Percentiles rank a stretch among this genome's conserved stretches.
phyloP scores from a whole-genome alignment of 257 asterid genomes.

The Solanum habrochaites region DNA sequence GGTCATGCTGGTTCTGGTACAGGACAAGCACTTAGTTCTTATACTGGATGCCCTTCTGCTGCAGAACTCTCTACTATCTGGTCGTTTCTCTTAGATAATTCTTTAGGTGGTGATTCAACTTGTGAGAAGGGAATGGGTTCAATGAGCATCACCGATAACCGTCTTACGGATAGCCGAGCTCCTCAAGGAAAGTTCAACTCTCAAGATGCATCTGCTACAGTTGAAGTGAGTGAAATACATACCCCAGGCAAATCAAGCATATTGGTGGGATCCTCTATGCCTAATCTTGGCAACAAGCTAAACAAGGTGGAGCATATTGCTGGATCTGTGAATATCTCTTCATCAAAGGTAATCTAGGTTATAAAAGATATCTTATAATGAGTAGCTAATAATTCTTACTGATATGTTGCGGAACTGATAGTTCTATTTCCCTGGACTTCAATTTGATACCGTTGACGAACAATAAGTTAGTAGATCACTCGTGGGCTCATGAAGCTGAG shows the following conservation, averaged over 20 bases:
- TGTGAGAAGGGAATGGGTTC: conserved; percentile 12
- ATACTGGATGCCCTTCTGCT: conserved; percentile 64
- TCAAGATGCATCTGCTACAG: not conserved
- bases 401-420: not conserved
- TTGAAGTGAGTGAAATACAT: not conserved
- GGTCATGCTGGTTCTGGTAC: conserved; percentile 20
- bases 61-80: conserved; percentile 54
- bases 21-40: conserved; percentile 31
- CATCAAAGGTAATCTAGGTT: not conserved
- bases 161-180: not conserved
- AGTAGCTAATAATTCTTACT: not conserved
- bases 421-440: not conserved
- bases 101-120: not conserved
- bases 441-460: not conserved
- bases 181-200: not conserved
- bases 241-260: not conserved
- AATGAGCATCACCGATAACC: conserved; percentile 1
- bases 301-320: not conserved
- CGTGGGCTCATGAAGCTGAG: not conserved
- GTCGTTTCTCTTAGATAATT: conserved; percentile 12
- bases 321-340: not conserved
- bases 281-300: conserved; percentile 9
- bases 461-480: not conserved
- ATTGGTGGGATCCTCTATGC: not conserved
- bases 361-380: not conserved